Evolutionary conservation across 169 alveolate species (phyloP).

Genomic region (Eimeria maxima): DNA sequence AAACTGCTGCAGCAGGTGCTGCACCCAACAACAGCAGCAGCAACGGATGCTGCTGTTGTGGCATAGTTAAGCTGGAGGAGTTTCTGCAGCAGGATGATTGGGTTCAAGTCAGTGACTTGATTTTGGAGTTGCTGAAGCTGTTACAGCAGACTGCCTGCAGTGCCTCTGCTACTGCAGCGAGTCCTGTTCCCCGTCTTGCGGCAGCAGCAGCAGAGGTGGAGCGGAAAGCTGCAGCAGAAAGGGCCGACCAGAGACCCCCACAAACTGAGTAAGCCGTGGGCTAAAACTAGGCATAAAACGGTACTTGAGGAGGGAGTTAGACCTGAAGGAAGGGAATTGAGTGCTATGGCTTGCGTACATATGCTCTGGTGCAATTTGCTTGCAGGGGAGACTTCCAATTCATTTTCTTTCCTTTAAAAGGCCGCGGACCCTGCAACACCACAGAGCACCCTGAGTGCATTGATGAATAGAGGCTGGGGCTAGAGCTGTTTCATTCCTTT

Average conservation of each 20-base stretch:
- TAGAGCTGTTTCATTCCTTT: neutral
- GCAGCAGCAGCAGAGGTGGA: constrained; percentile 21
- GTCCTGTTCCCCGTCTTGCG: neutral
- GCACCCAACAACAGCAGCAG: constrained; percentile 1
- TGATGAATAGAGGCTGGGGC: constrained; percentile 48
- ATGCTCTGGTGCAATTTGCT: neutral
- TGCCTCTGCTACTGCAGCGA: constrained; percentile 15
- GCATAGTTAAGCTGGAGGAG: neutral
- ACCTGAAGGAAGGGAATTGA: neutral
- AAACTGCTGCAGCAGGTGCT: neutral
- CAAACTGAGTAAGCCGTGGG: constrained; percentile 34
- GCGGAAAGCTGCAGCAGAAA: constrained; percentile 39
- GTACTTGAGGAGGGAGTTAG: neutral
- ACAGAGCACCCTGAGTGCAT: constrained; percentile 69
- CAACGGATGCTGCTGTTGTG: constrained; percentile 51
- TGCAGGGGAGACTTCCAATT: constrained; percentile 46
- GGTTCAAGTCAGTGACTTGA: constrained; percentile 55
- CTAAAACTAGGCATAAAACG: too few relatives aligned
- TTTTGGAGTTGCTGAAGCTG: constrained; percentile 64
- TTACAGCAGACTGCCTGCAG: constrained; percentile 59
- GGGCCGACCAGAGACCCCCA: constrained; percentile 32
- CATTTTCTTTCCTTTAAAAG: constrained; percentile 45
- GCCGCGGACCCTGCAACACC: constrained; percentile 47
- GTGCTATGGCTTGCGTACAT: neutral
- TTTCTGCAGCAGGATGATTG: constrained; percentile 63